Conservation (phyloP, 2,329 filamentous ascomycete species). For the Cytospora paraplurivora region DNA sequence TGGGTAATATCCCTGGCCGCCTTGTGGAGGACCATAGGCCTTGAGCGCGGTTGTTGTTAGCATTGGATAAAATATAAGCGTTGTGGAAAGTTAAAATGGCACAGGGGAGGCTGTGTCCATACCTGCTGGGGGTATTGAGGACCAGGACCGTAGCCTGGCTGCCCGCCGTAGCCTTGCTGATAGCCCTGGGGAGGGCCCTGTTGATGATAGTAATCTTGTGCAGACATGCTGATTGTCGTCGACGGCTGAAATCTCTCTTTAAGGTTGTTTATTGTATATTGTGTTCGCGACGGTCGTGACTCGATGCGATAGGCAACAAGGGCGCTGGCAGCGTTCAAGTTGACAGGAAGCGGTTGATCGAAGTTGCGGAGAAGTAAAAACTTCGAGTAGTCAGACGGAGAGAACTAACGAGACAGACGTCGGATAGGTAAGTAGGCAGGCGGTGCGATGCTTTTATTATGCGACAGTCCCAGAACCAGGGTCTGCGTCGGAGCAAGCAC, state of each 20-base stretch:
- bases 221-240: constrained; percentile 37
- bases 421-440: neutral
- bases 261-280: neutral
- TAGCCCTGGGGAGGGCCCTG: constrained; percentile 37
- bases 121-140: constrained; percentile 49
- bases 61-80: neutral
- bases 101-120: constrained; percentile 32
- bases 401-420: neutral
- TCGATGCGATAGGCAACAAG: constrained; percentile 21
- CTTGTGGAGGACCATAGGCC: constrained; percentile 43
- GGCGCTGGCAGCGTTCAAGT: constrained; percentile 10
- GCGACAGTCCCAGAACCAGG: constrained; percentile 13
- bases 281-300: constrained; percentile 1
- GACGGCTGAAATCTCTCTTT: neutral
- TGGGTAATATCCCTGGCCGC: constrained; percentile 43
- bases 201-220: constrained; percentile 42
- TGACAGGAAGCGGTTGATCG: constrained; percentile 18
- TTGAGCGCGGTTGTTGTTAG: constrained; percentile 30
- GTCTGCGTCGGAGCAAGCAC: constrained; percentile 1
- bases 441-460: neutral
- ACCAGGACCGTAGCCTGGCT: constrained; percentile 35
- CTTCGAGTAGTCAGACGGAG: constrained; percentile 13
- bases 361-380: constrained; percentile 18
- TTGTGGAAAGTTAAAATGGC: constrained; percentile 6
- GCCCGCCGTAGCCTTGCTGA: constrained; percentile 35